Percentiles rank a stretch among this genome's conserved stretches.
Conservation (phyloP, 495 filamentous ascomycete genomes). For the Choiromyces venosus region DNA sequence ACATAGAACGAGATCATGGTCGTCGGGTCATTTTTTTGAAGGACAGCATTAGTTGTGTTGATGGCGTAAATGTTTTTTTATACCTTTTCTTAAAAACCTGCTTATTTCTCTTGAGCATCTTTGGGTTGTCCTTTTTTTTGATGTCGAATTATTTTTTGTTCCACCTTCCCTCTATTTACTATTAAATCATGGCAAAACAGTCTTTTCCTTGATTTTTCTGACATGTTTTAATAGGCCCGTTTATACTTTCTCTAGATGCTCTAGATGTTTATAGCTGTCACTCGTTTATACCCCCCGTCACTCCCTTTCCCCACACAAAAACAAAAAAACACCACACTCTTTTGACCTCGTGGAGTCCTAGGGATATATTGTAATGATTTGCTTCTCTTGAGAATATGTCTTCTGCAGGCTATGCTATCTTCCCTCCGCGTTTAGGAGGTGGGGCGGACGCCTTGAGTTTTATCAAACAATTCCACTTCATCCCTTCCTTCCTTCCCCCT, state of each 20-base stretch:
- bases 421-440: background rate
- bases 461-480: background rate
- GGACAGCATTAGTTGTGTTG: conserved; percentile 39
- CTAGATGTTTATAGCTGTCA: conserved; percentile 1
- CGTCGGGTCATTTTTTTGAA: conserved; percentile 33
- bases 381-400: conserved; percentile 1
- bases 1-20: conserved; percentile 31
- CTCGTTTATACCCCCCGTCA: background rate
- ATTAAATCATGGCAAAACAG: conserved; percentile 36
- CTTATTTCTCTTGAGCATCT: conserved; percentile 3
- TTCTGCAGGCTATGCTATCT: background rate
- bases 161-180: background rate
- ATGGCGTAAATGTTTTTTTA: conserved; percentile 12
- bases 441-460: background rate
- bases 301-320: background rate
- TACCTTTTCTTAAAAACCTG: background rate
- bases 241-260: background rate
- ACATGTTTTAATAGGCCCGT: conserved; percentile 19
- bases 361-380: background rate
- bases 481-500: background rate
- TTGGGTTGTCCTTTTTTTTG: conserved; percentile 34
- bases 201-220: conserved; percentile 37
- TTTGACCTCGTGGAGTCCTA: background rate
- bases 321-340: conserved; percentile 4
- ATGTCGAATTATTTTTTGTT: conserved; percentile 6